Evolutionary conservation across 2,329 filamentous ascomycete species (phyloP), one percentile per base, ranked within the genome.

Genomic region (Zalaria obscura): DNA sequence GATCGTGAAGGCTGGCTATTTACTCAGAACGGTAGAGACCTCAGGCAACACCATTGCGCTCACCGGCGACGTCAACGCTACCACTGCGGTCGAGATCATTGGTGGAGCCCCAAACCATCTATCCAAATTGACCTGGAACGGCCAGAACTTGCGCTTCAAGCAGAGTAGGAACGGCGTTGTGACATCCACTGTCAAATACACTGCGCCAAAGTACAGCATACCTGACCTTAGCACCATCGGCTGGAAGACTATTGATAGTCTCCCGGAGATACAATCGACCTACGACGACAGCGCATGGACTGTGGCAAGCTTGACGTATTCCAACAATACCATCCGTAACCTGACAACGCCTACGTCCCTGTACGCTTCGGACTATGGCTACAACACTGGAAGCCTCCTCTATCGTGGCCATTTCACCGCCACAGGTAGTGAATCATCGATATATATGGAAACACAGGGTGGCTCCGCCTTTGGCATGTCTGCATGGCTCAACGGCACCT

Each of bases 281-380:
- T 89, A 87, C 50, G 75, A 85, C 40, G 84, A 91, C 56, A 71
- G 71, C 3, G 58, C 60, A 4, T 91, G 84, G 84, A 68, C 68
- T 0, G 49, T 54, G 0, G 83, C 81, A 1, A 61, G 78, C 45
- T 64, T 75, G 4, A 65, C 61, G 1, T 67, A 66, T 2, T 78
- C 76, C 1, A 73, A 73, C 53, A 86, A 86, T 56, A 74, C 72
- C 0, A 62, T 67, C 11, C 58, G 61, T 5, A 59, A 62, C 7
- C 61, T 80, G 2, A 69, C 65, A 0, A 87, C 83, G 0, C 76
- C 80, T 0, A 76, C 73, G 0, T 60, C 56, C 5, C 69, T 88
- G 0, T 84, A 80, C 51, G 69, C 69, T 0, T 73, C 73, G 10
- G 83, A 88, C 57, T 88, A 88, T 52, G 82, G 82, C 25, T 88